Evolutionary conservation across 495 filamentous ascomycete genomes (phyloP).

Genomic region (Chaetomidium leptoderma): DNA sequence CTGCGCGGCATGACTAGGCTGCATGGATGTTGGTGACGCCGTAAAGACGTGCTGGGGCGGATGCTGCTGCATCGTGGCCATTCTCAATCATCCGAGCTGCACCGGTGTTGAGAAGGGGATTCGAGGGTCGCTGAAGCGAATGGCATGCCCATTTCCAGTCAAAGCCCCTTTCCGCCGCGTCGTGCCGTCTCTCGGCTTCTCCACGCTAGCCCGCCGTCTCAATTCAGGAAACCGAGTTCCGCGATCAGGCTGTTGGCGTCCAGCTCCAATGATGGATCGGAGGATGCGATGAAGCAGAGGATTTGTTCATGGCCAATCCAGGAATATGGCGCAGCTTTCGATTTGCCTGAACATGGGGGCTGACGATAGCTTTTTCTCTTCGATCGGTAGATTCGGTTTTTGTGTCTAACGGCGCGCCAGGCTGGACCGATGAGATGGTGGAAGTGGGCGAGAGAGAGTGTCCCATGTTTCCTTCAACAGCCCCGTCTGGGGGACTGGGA

Average conservation of each 20-base stretch:
- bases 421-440: constrained; percentile 1
- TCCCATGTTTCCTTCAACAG: background rate
- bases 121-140: background rate
- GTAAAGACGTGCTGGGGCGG: constrained; percentile 16
- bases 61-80: constrained; percentile 3
- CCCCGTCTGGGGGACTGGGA: no score
- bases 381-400: background rate
- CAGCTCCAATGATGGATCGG: no score
- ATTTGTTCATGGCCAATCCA: no score
- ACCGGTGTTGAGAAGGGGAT: background rate
- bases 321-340: background rate
- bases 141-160: constrained; percentile 4
- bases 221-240: no score
- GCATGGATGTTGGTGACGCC: constrained; percentile 20
- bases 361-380: background rate
- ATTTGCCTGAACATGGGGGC: background rate
- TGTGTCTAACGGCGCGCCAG: background rate
- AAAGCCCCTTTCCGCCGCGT: background rate
- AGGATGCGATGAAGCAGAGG: background rate
- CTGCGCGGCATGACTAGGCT: constrained; percentile 12
- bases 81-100: constrained; percentile 10
- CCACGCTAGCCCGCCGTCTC: background rate
- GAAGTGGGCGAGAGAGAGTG: background rate
- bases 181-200: no score
- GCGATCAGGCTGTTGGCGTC: no score